Percentiles rank a stretch among this genome's conserved stretches.
Evolutionary conservation across 78 protist genomes (phyloP).

Genomic region (Dictyostelium capitatum): DNA sequence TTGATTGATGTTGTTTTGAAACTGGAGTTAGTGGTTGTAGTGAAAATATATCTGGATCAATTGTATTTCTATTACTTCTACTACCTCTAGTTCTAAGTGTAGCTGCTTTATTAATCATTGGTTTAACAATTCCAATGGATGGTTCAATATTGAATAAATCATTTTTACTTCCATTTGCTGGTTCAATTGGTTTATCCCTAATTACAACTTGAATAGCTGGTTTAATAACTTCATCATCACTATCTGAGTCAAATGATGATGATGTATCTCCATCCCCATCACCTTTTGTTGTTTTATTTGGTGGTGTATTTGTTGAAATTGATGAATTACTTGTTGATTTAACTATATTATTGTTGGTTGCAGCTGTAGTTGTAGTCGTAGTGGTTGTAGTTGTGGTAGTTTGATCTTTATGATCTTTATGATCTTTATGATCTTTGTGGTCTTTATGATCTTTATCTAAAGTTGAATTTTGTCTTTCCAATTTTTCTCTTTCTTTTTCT

Average conservation of each 20-base stretch:
- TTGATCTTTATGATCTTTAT: not conserved
- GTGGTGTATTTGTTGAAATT: not conserved
- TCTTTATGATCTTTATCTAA: slow-evolving; percentile 2
- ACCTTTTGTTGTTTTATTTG: too few relatives aligned
- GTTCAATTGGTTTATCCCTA: slow-evolving; percentile 75
- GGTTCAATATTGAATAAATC: slow-evolving; percentile 57
- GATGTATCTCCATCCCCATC: not conserved
- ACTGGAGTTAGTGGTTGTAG: slow-evolving; percentile 51
- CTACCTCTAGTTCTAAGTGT: slow-evolving; percentile 63
- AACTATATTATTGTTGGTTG: not conserved
- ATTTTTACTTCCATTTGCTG: not conserved
- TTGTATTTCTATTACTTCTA: not conserved
- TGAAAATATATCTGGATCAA: slow-evolving; percentile 30
- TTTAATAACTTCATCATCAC: slow-evolving; percentile 27
- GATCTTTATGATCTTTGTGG: not conserved
- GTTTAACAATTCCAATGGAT: slow-evolving; percentile 12
- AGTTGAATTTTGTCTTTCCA: not conserved
- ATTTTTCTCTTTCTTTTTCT: slow-evolving; percentile 19
- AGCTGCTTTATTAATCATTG: not conserved
- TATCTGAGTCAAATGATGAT: slow-evolving; percentile 8
- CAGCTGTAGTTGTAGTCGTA: not conserved
- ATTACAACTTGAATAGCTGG: slow-evolving; percentile 79
- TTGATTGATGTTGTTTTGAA: not conserved
- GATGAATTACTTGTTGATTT: not conserved
- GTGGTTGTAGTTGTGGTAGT: not conserved